Percentiles rank a stretch among this genome's conserved stretches.
Conservation (phyloP, 1,284 basidiomycete genomes). For the Garcileccinum viscosum region DNA sequence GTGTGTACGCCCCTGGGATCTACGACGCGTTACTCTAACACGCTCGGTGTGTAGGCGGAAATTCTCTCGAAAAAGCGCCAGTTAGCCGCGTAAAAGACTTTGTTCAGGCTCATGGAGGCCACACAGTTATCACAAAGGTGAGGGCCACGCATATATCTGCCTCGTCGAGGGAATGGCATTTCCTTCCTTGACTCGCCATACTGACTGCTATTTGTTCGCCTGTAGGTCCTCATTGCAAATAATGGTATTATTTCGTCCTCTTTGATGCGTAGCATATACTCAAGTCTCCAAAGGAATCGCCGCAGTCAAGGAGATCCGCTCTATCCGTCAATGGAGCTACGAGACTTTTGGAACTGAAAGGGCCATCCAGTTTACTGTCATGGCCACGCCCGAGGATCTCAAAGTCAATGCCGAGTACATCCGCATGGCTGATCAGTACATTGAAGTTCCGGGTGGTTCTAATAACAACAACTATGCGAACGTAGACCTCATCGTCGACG, state of each 20-base stretch:
- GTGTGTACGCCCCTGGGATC: constrained; percentile 46
- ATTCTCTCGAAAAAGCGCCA: constrained; percentile 85
- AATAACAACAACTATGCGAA: constrained; percentile 99
- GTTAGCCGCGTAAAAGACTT: constrained; percentile 87
- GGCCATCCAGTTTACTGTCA: constrained; percentile 97
- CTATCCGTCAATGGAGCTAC: constrained; percentile 99
- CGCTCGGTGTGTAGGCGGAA: constrained; percentile 72
- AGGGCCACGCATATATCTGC: constrained; percentile 34
- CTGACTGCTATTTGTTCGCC: constrained; percentile 18
- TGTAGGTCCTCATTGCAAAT: constrained; percentile 92
- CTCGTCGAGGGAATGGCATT: neutral
- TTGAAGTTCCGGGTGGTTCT: constrained; percentile 97
- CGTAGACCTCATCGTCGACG: constrained; percentile 98
- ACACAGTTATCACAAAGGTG: constrained; percentile 99
- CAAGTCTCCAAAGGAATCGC: constrained; percentile 77
- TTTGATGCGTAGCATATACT: constrained; percentile 31
- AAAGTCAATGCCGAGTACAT: constrained; percentile 99
- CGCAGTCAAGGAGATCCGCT: constrained; percentile 99
- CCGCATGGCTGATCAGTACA: constrained; percentile 99
- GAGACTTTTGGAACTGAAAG: constrained; percentile 98
- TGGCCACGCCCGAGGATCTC: constrained; percentile 99
- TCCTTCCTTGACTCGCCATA: neutral
- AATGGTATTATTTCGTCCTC: constrained; percentile 67
- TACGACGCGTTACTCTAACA: constrained; percentile 20
- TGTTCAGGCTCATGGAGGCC: constrained; percentile 90